Conservation (phyloP, 768 basidiomycete species). For the Hygrocybe punicea region DNA sequence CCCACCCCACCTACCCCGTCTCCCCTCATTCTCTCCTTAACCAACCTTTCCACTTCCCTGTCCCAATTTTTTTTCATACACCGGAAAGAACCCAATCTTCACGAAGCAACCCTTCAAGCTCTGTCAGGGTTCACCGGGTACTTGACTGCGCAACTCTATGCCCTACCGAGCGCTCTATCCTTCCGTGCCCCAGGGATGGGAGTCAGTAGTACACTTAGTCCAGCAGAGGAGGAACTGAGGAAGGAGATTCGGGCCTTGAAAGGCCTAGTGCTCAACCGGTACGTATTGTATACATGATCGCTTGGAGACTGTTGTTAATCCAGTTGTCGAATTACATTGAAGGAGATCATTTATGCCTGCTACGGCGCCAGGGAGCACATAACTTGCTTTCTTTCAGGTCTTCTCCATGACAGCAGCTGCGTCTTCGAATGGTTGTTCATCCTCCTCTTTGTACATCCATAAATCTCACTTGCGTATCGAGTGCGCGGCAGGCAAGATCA, state of each 20-base stretch:
- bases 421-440: no score
- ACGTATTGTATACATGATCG: slow-evolving; percentile 18
- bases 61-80: slow-evolving; percentile 24
- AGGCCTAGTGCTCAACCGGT: slow-evolving; percentile 75
- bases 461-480: no score
- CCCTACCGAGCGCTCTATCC: slow-evolving; percentile 27
- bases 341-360: slow-evolving; percentile 5
- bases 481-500: no score
- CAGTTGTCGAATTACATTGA: not conserved
- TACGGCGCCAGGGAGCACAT: not conserved
- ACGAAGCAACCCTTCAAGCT: slow-evolving; percentile 61
- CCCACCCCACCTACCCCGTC: slow-evolving; percentile 7
- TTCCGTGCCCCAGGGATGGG: slow-evolving; percentile 37
- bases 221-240: slow-evolving; percentile 65
- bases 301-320: not conserved
- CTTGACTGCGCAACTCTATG: slow-evolving; percentile 69
- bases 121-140: slow-evolving; percentile 76
- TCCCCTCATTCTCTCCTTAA: slow-evolving; percentile 24
- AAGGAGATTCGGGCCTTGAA: slow-evolving; percentile 76
- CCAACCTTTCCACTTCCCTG: slow-evolving; percentile 41
- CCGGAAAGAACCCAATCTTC: slow-evolving; percentile 23
- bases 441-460: no score
- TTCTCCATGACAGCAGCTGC: no score
- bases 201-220: slow-evolving; percentile 25
- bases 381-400: no score